Base-by-base conservation (phyloP, 2,329 filamentous ascomycete genomes). In the Fusarium miscanthi region DNA sequence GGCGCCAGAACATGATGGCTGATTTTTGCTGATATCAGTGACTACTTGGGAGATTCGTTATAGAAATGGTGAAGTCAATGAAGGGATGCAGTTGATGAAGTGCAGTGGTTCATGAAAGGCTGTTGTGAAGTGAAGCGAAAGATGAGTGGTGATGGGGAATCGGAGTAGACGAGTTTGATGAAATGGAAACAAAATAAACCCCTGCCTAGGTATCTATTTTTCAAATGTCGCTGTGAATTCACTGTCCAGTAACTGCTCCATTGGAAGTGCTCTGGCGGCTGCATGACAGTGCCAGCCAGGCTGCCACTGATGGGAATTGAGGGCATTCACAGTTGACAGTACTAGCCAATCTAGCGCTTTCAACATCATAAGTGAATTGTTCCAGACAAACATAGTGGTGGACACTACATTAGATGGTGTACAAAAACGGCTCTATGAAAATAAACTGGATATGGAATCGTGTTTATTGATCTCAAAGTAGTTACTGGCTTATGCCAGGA, bases 291-390 rank as follows among this genome's bases (percentile, higher is more conserved):
- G 62, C 14, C 30, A 53, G 61, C 21, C 21, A 27, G 27, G 23
- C 30, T 69, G 53, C 17, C 53, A 65, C 53, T 65, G 35, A 13
- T 17, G 14, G 38, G 56, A 67, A 73, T 42, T 60, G 70, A 73
- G 66, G 70, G 70, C 17, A 73, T 73, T 73, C 58, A 60, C 54
- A 45, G 23, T 57, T 40, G 16, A 14, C 23, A 23, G 8, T 66
- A 59, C n/a, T 41, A 31, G 51, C 37, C 40, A 41, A 37, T 38
- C 8, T 13, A 38, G 10, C 33, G 14, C 12, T 56, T 31, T 31
- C 37, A 46, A n/a, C 10, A 21, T 8, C 5, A 25, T 21, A 25
- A 43, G 21, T 25, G 37, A 56, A 14, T 23, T 4, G 14, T 30
- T 31, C 3, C 5, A 31, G 25, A 23, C 12, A 33, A 19, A 33